Evolutionary conservation across 116 monocot species (phyloP).

Genomic region (Thalassia testudinum): DNA sequence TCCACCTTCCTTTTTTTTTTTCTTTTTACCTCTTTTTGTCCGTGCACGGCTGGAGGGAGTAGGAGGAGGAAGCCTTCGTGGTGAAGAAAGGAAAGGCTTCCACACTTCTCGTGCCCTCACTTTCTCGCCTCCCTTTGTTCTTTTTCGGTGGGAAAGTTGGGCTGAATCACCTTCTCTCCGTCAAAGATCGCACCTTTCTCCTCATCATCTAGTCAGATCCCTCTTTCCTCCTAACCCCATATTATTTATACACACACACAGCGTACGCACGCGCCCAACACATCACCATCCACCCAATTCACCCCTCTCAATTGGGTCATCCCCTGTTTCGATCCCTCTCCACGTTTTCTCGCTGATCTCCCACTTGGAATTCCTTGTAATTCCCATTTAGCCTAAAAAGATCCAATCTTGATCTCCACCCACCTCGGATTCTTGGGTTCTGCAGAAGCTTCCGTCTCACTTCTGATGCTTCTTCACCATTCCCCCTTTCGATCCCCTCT

Average conservation of each 20-base stretch:
- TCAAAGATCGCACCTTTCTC: neutral
- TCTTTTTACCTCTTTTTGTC: neutral
- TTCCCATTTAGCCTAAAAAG: too few species aligned
- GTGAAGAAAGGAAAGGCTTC: neutral
- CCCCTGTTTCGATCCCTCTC: neutral
- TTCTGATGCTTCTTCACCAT: slow-evolving; percentile 25
- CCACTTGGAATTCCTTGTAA: neutral
- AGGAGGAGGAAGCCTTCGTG: neutral
- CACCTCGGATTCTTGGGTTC: neutral
- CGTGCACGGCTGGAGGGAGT: neutral
- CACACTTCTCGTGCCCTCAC: neutral
- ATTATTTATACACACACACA: too few species aligned
- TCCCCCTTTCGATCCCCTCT: neutral
- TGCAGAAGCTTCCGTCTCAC: neutral
- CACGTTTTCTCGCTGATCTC: neutral
- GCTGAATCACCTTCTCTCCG: neutral
- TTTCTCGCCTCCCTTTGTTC: neutral
- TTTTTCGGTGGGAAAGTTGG: neutral
- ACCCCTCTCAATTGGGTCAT: neutral
- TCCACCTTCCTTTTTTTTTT: neutral
- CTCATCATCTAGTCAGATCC: neutral
- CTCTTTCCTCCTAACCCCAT: neutral
- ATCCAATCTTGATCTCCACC: too few species aligned
- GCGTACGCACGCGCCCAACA: too few species aligned
- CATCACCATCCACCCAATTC: neutral